phyloP scores from a whole-genome alignment of 805 yeast genomes.

The Nakazawaea anatomiae region DNA sequence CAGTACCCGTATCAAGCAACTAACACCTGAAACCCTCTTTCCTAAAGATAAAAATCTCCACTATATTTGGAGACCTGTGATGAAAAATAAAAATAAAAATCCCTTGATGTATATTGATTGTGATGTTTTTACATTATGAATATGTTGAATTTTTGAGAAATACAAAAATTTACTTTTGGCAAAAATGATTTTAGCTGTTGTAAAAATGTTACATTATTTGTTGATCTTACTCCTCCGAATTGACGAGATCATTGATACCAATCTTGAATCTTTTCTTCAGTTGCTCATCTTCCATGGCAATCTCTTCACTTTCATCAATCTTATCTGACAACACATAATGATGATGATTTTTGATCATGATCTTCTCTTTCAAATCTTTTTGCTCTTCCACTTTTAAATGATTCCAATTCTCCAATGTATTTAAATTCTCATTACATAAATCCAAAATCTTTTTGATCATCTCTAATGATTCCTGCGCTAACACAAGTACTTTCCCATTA shows the following conservation, averaged over 20 bases:
- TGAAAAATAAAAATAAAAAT: too few relatives aligned
- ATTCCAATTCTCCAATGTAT: constrained; percentile 80
- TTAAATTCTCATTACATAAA: constrained; percentile 80
- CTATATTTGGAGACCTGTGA: too few relatives aligned
- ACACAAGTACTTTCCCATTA: constrained; percentile 67
- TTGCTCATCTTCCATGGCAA: background rate
- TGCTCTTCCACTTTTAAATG: constrained; percentile 7
- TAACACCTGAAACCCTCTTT: too few relatives aligned
- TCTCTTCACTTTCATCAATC: background rate
- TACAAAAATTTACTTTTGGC: too few relatives aligned
- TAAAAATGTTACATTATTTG: background rate
- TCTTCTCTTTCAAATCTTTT: constrained; percentile 11
- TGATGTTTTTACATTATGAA: too few relatives aligned
- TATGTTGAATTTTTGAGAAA: too few relatives aligned
- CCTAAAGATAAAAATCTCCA: too few relatives aligned
- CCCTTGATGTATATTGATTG: too few relatives aligned
- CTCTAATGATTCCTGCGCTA: constrained; percentile 86
- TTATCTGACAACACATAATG: background rate
- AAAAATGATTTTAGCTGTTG: background rate
- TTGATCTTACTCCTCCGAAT: background rate
- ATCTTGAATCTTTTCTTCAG: constrained; percentile 7
- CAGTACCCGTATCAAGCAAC: too few relatives aligned
- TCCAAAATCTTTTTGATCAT: constrained; percentile 79
- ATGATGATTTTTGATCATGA: constrained; percentile 11
- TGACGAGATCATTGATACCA: constrained; percentile 8